Base-by-base conservation (phyloP, 192 early-diverging fungal species). In the Coemansia sp. region DNA sequence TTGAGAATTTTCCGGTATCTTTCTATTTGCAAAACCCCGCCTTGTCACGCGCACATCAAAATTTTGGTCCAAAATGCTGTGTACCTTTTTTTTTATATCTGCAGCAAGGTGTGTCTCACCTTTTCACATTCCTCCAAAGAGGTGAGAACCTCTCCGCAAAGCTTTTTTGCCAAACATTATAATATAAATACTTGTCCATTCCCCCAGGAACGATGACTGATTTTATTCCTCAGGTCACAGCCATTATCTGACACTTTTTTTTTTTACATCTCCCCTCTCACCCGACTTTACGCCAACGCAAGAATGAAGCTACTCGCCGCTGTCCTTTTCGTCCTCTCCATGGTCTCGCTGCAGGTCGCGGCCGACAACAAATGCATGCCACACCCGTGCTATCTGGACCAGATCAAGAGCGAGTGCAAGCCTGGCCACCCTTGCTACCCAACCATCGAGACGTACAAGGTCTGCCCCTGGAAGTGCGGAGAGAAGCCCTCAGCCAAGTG, bases 381-480 rank as follows among this genome's bases (percentile, higher is more conserved):
- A 12, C 32, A 31, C 31, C 29, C 29, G 1, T 58, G 55, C 55
- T 58, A 58, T 3, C 2, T 58, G 4, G 55, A 58, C 15, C 29
- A 58, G 15, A 58, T 58, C 29, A 58, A 58, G 55, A 12, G 22
- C 3, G 50, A 51, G 50, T 51, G 50, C 50, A 51, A 51, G 50
- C 50, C 50, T 8, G 50, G 50, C 9, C 50, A 62, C 61, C 40
- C 61, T 4, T 60, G 58, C 36, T 39, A 60, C n/a, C 36, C 58
- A 10, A 58, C 55, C 5, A 20, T 56, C 20, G 10, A 19, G 17
- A 17, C 27, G 13, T n/a, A 59, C 27, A 32, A 29, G 15, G 71
- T 62, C 40, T 78, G 76, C 36, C 76, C 76, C 34, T 78, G 76
- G 76, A 60, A 66, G 24, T 78, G 76, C 64, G 71, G 76, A 41